Evolutionary conservation across 805 yeast species (phyloP).

Genomic region (Allodekkera sacchari): DNA sequence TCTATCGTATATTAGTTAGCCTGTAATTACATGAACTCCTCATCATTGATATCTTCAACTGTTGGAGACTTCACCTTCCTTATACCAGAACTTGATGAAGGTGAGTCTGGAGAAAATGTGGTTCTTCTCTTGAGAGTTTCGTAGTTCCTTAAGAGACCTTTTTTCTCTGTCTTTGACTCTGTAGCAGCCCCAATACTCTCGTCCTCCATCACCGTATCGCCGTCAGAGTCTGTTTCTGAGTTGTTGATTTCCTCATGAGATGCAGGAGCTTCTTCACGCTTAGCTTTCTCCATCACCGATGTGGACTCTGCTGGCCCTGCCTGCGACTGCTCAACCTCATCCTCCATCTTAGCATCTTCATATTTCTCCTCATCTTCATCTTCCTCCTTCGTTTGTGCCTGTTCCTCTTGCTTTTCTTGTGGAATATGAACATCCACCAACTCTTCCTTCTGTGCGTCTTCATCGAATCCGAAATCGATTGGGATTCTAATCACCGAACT

Average conservation of each 20-base stretch:
- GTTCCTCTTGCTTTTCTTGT: background rate
- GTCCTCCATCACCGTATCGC: background rate
- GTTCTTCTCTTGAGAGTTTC: slow-evolving; percentile 19
- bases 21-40: slow-evolving; percentile 14
- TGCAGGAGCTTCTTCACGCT: slow-evolving; percentile 1
- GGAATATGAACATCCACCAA: background rate
- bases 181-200: slow-evolving; percentile 1
- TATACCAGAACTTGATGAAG: slow-evolving; percentile 4
- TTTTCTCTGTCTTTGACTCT: background rate
- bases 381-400: slow-evolving; percentile 1
- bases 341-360: slow-evolving; percentile 1
- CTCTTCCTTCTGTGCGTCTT: background rate
- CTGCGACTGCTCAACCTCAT: background rate
- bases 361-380: slow-evolving; percentile 1
- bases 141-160: slow-evolving; percentile 16
- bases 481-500: too few species aligned
- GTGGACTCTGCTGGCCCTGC: too few species aligned
- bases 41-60: slow-evolving; percentile 16
- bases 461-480: background rate
- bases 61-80: slow-evolving; percentile 8
- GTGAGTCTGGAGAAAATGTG: slow-evolving; percentile 12
- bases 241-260: slow-evolving; percentile 1
- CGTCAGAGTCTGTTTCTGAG: background rate
- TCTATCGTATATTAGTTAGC: too few species aligned
- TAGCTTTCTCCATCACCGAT: too few species aligned